A percentile compares a stretch with the other conserved stretches of the same genome.
Evolutionary conservation across 345 rosid species (phyloP).

Genomic region (Eucalyptus albens): DNA sequence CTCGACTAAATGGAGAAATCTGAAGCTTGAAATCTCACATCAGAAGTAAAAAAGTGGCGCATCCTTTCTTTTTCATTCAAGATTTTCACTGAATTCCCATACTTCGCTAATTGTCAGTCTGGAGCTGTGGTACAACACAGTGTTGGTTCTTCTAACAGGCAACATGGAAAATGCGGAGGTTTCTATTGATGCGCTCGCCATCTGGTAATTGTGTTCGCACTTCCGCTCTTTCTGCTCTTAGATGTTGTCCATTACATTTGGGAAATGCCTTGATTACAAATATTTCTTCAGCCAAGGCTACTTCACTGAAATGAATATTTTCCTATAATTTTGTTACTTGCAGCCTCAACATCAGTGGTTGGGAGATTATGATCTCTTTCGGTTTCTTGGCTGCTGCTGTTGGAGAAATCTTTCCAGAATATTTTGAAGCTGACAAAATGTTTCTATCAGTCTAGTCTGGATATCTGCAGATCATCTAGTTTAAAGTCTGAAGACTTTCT

Average conservation of each 20-base stretch:
- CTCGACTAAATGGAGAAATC: background rate
- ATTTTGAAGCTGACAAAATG: too few relatives aligned
- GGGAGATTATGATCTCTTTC: conserved; percentile 76
- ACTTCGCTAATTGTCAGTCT: conserved; percentile 15
- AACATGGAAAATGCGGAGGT: conserved; percentile 51
- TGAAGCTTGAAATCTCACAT: background rate
- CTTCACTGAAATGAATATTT: background rate
- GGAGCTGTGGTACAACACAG: conserved; percentile 81
- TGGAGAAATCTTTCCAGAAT: too few relatives aligned
- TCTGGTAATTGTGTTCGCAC: conserved; percentile 30
- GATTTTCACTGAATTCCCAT: background rate
- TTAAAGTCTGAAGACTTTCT: too few relatives aligned
- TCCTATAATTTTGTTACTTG: background rate
- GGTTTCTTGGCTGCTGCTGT: conserved; percentile 54
- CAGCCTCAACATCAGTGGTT: conserved; percentile 62
- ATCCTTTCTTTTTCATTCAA: background rate
- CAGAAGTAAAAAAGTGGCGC: background rate
- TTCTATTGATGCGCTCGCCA: conserved; percentile 66
- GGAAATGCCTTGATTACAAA: background rate
- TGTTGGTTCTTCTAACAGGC: conserved; percentile 58
- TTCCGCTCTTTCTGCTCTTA: background rate
- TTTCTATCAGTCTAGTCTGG: too few relatives aligned
- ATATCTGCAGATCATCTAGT: too few relatives aligned
- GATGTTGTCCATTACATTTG: background rate
- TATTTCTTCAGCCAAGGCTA: background rate